Conservation (phyloP, 2,329 filamentous ascomycete species). For the Scedosporium boydii region DNA sequence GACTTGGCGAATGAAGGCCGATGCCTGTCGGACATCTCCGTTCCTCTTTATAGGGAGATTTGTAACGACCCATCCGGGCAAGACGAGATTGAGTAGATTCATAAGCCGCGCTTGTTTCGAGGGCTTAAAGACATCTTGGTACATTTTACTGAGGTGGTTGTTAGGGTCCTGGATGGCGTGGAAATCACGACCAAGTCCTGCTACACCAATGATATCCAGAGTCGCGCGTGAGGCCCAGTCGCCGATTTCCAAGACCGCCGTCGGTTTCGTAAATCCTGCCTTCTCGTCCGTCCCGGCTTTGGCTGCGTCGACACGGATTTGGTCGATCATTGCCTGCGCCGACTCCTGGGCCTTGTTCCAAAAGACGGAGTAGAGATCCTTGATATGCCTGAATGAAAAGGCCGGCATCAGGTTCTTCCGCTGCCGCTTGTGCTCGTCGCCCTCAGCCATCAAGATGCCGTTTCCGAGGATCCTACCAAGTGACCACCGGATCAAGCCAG, state of each 20-base stretch:
- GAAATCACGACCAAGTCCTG: slow-evolving; percentile 65
- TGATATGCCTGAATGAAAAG: slow-evolving; percentile 79
- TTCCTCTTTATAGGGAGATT: slow-evolving; percentile 64
- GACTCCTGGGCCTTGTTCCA: slow-evolving; percentile 68
- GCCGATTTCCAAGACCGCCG: slow-evolving; percentile 44
- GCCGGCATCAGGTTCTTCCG: slow-evolving; percentile 72
- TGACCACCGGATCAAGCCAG: slow-evolving; percentile 38
- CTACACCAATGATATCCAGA: slow-evolving; percentile 66
- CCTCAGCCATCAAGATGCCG: slow-evolving; percentile 72
- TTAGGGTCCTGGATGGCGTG: slow-evolving; percentile 51
- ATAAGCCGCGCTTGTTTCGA: slow-evolving; percentile 42
- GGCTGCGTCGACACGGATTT: slow-evolving; percentile 17
- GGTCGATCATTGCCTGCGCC: slow-evolving; percentile 48
- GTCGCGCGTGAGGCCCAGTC: slow-evolving; percentile 59
- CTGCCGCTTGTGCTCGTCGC: slow-evolving; percentile 80
- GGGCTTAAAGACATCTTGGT: slow-evolving; percentile 45
- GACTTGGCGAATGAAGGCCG: not conserved
- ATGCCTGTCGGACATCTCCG: slow-evolving; percentile 37
- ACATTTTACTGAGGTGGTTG: slow-evolving; percentile 49
- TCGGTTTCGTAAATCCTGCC: slow-evolving; percentile 8
- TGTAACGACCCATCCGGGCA: slow-evolving; percentile 48
- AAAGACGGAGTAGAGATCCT: slow-evolving; percentile 75
- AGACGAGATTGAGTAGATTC: slow-evolving; percentile 47
- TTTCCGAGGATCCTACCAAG: slow-evolving; percentile 58
- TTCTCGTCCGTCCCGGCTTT: slow-evolving; percentile 19